These are phyloP conservation scores for Hapsidospora chrysogenum DNA, from an alignment of 495 filamentous ascomycete genomes.

Conservation along the genomic window DNA sequence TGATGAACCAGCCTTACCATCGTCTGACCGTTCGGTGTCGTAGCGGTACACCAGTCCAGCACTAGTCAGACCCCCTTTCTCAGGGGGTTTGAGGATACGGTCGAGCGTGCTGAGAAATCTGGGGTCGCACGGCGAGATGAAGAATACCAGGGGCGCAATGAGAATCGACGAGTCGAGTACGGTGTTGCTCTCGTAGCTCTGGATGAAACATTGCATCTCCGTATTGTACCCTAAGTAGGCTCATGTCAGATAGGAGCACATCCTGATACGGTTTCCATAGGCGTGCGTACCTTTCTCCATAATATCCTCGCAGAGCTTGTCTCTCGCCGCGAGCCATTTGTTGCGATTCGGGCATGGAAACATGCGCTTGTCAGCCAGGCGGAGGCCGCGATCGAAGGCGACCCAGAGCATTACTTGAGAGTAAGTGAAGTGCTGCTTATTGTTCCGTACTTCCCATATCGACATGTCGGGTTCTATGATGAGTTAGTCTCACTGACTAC, in stretches of 20 bases:
- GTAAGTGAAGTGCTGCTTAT: conserved; percentile 57
- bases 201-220: conserved; percentile 46
- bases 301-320: conserved; percentile 52
- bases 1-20: conserved; percentile 29
- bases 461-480: conserved; percentile 48
- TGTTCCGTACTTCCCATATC: conserved; percentile 61
- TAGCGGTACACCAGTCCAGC: conserved; percentile 58
- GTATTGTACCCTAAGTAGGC: conserved; percentile 35
- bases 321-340: conserved; percentile 43
- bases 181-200: conserved; percentile 52
- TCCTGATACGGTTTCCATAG: neutral
- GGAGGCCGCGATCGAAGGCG: conserved; percentile 52
- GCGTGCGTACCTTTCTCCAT: conserved; percentile 38
- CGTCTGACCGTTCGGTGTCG: conserved; percentile 44
- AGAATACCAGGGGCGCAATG: conserved; percentile 60
- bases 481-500: conserved; percentile 1
- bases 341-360: conserved; percentile 50
- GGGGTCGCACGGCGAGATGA: conserved; percentile 56
- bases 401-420: conserved; percentile 67
- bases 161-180: conserved; percentile 53
- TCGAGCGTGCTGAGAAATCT: conserved; percentile 54
- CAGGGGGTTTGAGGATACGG: conserved; percentile 44
- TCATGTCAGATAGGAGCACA: neutral
- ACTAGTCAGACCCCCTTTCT: conserved; percentile 55
- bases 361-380: conserved; percentile 50